Evolutionary conservation across 495 filamentous ascomycete genomes (phyloP).

Genomic region (Amniculicola lignicola): DNA sequence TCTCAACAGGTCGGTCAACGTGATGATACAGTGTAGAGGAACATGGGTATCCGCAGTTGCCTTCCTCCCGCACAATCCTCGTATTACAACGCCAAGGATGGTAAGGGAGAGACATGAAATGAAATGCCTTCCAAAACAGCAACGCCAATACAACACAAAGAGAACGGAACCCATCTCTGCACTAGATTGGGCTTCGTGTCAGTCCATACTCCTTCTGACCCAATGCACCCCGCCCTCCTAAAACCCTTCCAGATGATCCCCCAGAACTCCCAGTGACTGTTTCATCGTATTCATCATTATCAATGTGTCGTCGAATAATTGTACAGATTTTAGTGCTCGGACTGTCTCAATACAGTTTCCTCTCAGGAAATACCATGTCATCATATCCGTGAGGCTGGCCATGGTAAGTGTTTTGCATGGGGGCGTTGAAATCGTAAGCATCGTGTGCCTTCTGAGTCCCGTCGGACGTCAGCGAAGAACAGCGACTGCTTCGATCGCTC

Average conservation of each 20-base stretch:
- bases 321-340: constrained; percentile 2
- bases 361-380: constrained; percentile 35
- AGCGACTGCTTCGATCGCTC: constrained; percentile 31
- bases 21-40: constrained; percentile 12
- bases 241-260: constrained; percentile 6
- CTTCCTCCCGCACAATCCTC: neutral
- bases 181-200: constrained; percentile 20
- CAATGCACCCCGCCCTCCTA: constrained; percentile 7
- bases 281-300: constrained; percentile 12
- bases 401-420: constrained; percentile 18
- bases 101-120: constrained; percentile 12
- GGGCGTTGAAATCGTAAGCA: constrained; percentile 31
- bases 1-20: no score
- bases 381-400: constrained; percentile 17
- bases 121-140: neutral
- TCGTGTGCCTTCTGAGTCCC: constrained; percentile 12
- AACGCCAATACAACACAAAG: constrained; percentile 3
- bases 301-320: neutral
- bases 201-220: neutral
- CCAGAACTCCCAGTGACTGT: constrained; percentile 19
- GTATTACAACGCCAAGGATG: neutral
- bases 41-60: constrained; percentile 10
- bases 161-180: constrained; percentile 20
- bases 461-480: constrained; percentile 27
- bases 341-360: constrained; percentile 29